Evolutionary conservation across 345 rosid genomes (phyloP), one percentile per base, ranked within the genome.

Genomic region (Aethionema arabicum): DNA sequence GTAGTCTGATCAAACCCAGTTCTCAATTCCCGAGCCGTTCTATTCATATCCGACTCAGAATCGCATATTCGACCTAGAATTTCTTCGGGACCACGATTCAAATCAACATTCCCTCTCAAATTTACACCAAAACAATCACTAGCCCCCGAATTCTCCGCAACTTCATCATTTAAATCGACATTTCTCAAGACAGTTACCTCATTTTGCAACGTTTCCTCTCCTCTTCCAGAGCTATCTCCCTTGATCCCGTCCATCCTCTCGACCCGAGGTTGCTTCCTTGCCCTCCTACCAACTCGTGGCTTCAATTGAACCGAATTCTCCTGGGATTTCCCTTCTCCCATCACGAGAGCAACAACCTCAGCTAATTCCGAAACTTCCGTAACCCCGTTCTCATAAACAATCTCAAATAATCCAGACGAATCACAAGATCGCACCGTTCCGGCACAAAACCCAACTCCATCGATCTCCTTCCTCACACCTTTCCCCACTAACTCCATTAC

Each of bases 401-500:
- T 78, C 80, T 72, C 70, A 68, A 77, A 81, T 33, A 76, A 73
- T n/a, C 83, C 83, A 33, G 86, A 56, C 1, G 69, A 59, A 79
- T 86, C 82, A 75, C 70, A 81, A 21, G 96, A 86, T 67, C 77
- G 74, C 11, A 84, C 83, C 21, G 74, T 68, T 4, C 90, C 95
- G 0, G 82, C 65, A 62, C 51, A 72, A 33, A 70, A 37, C 47
- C 84, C 82, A 29, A 64, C n/a, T 30, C 84, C 96, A 6, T 63
- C 41, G 53, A 78, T 78, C 63, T 61, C 82, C 65, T 81, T 87
- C 83, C 63, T 66, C 54, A 88, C 82, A 44, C 62, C 57, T 79
- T 79, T 76, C 15, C 93, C 96, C n/a, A 85, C 74, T 45, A 76
- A 84, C 64, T 88, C 91, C 90, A 84, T 84, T 21, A 41, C 12